phyloP scores from a whole-genome alignment of 2,329 filamentous ascomycete genomes.

The Neonectria neomacrospora region DNA sequence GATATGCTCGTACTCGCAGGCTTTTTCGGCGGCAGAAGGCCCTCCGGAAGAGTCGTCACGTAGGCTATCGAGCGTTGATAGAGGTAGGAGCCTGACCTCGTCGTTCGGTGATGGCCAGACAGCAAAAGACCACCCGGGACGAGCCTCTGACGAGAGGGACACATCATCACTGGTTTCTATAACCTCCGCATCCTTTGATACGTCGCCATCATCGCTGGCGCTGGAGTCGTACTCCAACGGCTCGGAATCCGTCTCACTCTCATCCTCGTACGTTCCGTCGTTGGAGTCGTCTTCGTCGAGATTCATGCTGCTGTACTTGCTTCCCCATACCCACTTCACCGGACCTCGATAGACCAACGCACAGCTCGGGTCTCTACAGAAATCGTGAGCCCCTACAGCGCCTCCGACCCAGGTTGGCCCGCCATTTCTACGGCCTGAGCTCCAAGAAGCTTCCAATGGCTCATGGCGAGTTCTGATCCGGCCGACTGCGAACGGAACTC shows the following conservation, averaged over 20 bases:
- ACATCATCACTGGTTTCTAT: no score
- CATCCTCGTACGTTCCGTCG: neutral
- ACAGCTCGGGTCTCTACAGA: neutral
- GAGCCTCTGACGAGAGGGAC: neutral
- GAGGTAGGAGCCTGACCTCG: neutral
- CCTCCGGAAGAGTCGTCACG: neutral
- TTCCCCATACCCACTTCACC: neutral
- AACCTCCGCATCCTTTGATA: neutral
- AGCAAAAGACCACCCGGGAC: neutral
- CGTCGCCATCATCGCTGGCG: neutral
- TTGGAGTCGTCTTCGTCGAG: neutral
- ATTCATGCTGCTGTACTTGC: neutral
- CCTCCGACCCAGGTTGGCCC: neutral
- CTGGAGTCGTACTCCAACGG: neutral
- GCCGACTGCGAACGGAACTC: neutral
- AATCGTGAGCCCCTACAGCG: neutral
- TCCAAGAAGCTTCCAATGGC: neutral
- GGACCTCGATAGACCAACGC: neutral
- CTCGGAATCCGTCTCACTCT: neutral
- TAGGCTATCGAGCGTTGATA: neutral
- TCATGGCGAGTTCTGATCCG: neutral
- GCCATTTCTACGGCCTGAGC: neutral
- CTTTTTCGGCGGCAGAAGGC: neutral
- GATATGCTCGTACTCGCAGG: conserved; percentile 1
- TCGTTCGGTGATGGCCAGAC: neutral